phyloP scores from a whole-genome alignment of 768 basidiomycete species.

The Gyrodon lividus region DNA sequence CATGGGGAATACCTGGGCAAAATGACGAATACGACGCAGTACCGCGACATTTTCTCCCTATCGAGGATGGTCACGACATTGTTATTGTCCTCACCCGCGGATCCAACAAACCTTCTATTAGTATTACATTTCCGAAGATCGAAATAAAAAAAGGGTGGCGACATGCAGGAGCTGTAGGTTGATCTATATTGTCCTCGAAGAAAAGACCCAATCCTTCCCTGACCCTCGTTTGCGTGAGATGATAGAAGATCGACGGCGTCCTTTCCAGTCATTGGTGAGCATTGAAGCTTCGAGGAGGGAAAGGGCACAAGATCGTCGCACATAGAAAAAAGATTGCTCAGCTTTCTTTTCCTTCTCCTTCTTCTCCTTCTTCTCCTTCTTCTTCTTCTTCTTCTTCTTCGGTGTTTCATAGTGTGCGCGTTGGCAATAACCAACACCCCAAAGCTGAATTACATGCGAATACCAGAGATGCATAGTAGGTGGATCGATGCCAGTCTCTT shows the following conservation, averaged over 20 bases:
- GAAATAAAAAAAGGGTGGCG: not conserved
- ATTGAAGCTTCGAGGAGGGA: not conserved
- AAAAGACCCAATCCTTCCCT: not conserved
- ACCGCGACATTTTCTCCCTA: not conserved
- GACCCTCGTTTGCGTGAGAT: not conserved
- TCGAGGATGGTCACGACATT: not conserved
- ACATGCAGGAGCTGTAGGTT: not conserved
- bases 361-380: no score
- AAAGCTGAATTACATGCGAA: constrained; percentile 4
- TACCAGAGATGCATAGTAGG: constrained; percentile 5
- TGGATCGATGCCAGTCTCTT: constrained; percentile 8
- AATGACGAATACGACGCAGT: not conserved
- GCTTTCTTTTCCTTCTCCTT: not conserved
- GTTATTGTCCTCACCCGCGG: not conserved
- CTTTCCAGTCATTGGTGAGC: constrained; percentile 1
- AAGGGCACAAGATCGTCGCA: constrained; percentile 3
- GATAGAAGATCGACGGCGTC: constrained; percentile 8
- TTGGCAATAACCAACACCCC: constrained; percentile 16
- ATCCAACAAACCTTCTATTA: not conserved
- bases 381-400: no score
- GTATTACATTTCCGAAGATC: not conserved
- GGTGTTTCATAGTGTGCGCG: constrained; percentile 7
- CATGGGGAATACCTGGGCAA: not conserved
- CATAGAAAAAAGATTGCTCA: not conserved
- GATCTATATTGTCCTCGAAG: not conserved